These are phyloP conservation scores for Diaporthe velutina DNA, from an alignment of 2,329 filamentous ascomycete species.

Conservation along the genomic window DNA sequence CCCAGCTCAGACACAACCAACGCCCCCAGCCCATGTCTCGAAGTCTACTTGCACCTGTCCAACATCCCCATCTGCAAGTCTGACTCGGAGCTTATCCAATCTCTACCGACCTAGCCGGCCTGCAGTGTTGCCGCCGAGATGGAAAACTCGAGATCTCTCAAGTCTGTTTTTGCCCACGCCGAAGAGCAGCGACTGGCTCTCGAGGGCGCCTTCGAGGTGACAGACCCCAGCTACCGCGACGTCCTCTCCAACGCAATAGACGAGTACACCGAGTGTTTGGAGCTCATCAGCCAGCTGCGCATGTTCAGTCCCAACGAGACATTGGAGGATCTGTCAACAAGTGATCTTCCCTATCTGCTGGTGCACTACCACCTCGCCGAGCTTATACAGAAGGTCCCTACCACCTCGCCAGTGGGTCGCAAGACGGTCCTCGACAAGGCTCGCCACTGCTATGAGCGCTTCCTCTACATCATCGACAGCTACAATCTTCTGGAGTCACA, in stretches of 20 bases:
- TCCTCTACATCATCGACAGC: slow-evolving; percentile 80
- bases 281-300: slow-evolving; percentile 77
- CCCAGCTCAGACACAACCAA: neutral
- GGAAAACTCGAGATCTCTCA: slow-evolving; percentile 63
- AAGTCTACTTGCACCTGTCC: slow-evolving; percentile 23
- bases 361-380: slow-evolving; percentile 85
- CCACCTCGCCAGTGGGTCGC: slow-evolving; percentile 66
- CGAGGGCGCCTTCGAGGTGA: slow-evolving; percentile 74
- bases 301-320: slow-evolving; percentile 94
- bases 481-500: slow-evolving; percentile 78
- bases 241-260: slow-evolving; percentile 76
- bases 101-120: neutral
- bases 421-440: slow-evolving; percentile 73
- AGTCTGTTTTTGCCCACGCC: slow-evolving; percentile 62
- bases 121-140: slow-evolving; percentile 43
- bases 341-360: slow-evolving; percentile 87
- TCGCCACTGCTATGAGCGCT: slow-evolving; percentile 80
- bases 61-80: slow-evolving; percentile 29
- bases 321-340: slow-evolving; percentile 86
- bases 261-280: slow-evolving; percentile 79
- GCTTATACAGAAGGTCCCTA: slow-evolving; percentile 76
- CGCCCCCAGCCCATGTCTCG: neutral
- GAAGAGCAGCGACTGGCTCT: slow-evolving; percentile 68
- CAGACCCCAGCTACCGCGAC: slow-evolving; percentile 74
- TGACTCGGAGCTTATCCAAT: slow-evolving; percentile 12